Base-by-base conservation (phyloP, 1,284 basidiomycete species). In the Rhodotorula sp. region DNA sequence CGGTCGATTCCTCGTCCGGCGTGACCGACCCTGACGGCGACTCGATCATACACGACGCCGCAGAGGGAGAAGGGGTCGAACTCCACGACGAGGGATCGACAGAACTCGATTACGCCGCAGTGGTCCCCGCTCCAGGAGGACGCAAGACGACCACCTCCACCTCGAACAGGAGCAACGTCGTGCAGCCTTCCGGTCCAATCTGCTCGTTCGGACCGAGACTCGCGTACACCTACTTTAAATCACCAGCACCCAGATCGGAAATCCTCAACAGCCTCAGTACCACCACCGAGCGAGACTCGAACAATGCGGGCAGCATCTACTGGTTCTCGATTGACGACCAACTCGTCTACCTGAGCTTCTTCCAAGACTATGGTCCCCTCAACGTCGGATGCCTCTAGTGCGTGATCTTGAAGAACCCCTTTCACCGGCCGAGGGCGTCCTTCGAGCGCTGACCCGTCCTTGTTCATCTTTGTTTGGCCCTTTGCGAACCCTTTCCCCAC, bases 281-380 rank as follows among this genome's bases (percentile, higher is more conserved):
- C 17, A 42, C 44, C 42, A 30, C n/a, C 8, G 49, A 7, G 48
- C 20, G 48, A 49, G 48, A 49, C 48, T 7, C 49, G 24, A n/a
- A 51, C n/a, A n/a, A n/a, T 14, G 24, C 24, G n/a, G 49, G n/a
- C 17, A 62, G 66, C 26, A 66, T 66, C 12, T 62, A 69, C 56
- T 74, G 69, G 65, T 77, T 78, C 83, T 90, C 89, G 66, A 87
- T 95, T 82, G 93, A 98, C 82, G 89, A 95, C 82, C 89, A 93
- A 74, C 86, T 98, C 64, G 85, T 89, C 73, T 99, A 99, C 83
- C 87, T 94, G 68, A 91, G 91, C 48, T 99, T 99, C 85, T 93
- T 90, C 79, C 88, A 91, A 79, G 94, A 97, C 81, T 93, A 91
- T 88, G 95, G 95, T 17, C 95, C 96, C 24, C 84, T 95, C 71